A percentile compares a stretch with the other conserved stretches of the same genome.
Evolutionary conservation across 1,139 yeast species (phyloP).

Genomic region (Candida sp.): DNA sequence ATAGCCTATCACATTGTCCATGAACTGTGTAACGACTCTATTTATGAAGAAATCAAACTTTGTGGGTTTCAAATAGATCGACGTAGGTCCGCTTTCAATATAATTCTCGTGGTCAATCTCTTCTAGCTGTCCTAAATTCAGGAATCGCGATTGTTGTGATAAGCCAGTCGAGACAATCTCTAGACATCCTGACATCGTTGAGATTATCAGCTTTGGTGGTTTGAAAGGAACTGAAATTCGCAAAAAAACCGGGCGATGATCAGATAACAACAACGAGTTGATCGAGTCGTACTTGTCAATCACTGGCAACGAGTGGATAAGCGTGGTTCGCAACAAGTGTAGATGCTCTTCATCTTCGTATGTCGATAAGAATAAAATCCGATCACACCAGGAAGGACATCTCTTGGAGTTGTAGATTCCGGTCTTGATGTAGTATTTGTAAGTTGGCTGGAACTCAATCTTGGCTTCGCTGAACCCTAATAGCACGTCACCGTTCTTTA

Average conservation of each 20-base stretch:
- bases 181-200: constrained; percentile 45
- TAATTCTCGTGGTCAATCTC: constrained; percentile 2
- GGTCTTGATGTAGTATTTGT: constrained; percentile 61
- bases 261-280: constrained; percentile 35
- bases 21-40: constrained; percentile 27
- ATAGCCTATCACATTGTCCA: constrained; percentile 43
- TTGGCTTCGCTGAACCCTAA: constrained; percentile 67
- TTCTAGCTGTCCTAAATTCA: constrained; percentile 5
- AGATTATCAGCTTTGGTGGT: constrained; percentile 43
- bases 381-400: constrained; percentile 90
- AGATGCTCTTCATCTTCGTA: constrained; percentile 30
- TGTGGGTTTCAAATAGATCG: constrained; percentile 48
- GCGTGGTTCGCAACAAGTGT: constrained; percentile 1
- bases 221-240: constrained; percentile 43
- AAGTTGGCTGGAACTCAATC: constrained; percentile 74
- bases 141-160: constrained; percentile 17
- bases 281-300: constrained; percentile 46
- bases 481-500: constrained; percentile 50
- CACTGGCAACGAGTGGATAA: constrained; percentile 21
- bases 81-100: constrained; percentile 45
- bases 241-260: constrained; percentile 51
- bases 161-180: constrained; percentile 27
- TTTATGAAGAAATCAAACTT: constrained; percentile 36
- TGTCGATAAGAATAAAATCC: constrained; percentile 63
- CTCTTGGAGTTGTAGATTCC: constrained; percentile 61